phyloP scores from a whole-genome alignment of 129 eudicot genomes.

The Escallonia herrerae region DNA sequence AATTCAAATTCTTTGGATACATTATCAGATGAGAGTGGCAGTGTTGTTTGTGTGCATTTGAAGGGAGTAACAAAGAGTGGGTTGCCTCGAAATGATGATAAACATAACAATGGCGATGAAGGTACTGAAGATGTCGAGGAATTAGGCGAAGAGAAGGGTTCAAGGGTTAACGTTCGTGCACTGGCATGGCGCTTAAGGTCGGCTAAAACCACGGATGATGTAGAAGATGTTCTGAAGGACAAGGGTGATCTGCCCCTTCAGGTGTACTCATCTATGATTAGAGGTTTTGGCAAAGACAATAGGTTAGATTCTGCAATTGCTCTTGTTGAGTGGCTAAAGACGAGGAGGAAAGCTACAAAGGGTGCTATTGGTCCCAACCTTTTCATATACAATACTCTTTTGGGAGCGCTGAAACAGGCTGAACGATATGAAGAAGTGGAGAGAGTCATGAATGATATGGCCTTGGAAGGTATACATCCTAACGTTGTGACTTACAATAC shows the following conservation, averaged over 20 bases:
- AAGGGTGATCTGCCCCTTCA: slow-evolving; percentile 62
- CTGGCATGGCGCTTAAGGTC: slow-evolving; percentile 41
- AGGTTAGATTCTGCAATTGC: slow-evolving; percentile 56
- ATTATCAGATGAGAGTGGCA: slow-evolving; percentile 4
- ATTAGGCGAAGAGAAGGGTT: slow-evolving; percentile 14
- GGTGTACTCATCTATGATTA: slow-evolving; percentile 58
- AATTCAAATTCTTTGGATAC: slow-evolving; percentile 25
- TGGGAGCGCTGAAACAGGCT: slow-evolving; percentile 67
- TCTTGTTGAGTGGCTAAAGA: slow-evolving; percentile 70
- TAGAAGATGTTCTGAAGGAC: slow-evolving; percentile 56
- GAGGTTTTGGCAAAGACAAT: slow-evolving; percentile 75
- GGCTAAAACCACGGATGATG: slow-evolving; percentile 67
- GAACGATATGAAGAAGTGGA: slow-evolving; percentile 43
- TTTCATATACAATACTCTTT: slow-evolving; percentile 62
- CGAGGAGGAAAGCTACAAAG: slow-evolving; percentile 29
- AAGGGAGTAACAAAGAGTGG: slow-evolving; percentile 1
- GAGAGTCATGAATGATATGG: slow-evolving; percentile 55
- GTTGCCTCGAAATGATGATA: slow-evolving; percentile 6
- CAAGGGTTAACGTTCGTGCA: slow-evolving; percentile 48
- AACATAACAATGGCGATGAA: slow-evolving; percentile 13
- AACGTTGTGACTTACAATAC: slow-evolving; percentile 79
- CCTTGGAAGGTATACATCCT: slow-evolving; percentile 46
- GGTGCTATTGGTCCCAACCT: slow-evolving; percentile 45
- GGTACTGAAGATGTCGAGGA: slow-evolving; percentile 5
- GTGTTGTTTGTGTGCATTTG: slow-evolving; percentile 5